Percentiles rank a stretch among this genome's conserved stretches.
Conservation (phyloP, 805 yeast genomes). For the Zygoascus tannicola region DNA sequence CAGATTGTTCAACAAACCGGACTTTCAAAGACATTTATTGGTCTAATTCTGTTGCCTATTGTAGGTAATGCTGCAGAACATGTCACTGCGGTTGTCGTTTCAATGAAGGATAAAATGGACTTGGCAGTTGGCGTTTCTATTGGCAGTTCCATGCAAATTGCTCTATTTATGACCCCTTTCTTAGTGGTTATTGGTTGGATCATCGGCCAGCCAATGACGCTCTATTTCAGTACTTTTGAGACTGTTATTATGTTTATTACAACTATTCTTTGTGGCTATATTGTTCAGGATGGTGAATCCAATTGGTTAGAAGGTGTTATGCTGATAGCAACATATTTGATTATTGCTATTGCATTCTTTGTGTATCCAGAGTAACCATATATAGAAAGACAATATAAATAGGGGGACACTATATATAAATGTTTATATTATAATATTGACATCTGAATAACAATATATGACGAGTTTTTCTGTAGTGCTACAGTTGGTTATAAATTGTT, state of each 20-base stretch:
- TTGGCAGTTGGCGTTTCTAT: constrained; percentile 94
- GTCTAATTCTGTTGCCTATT: constrained; percentile 86
- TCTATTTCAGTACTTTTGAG: constrained; percentile 87
- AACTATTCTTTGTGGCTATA: constrained; percentile 77
- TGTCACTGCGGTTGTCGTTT: constrained; percentile 92
- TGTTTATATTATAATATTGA: no score
- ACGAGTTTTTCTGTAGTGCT: no score
- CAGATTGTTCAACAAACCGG: constrained; percentile 76
- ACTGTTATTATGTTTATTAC: constrained; percentile 86
- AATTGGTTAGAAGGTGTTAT: constrained; percentile 97
- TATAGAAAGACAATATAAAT: no score
- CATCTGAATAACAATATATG: no score
- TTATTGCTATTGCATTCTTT: constrained; percentile 83
- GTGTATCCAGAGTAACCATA: constrained; percentile 68
- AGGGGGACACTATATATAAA: no score
- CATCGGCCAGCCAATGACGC: constrained; percentile 82
- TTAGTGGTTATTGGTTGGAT: constrained; percentile 93
- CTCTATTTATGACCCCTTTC: constrained; percentile 90
- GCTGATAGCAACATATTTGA: constrained; percentile 76
- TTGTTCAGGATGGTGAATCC: constrained; percentile 87
- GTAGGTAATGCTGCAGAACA: constrained; percentile 99
- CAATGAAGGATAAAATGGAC: constrained; percentile 94
- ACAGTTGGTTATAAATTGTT: no score
- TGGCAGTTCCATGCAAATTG: constrained; percentile 92
- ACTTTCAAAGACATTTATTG: constrained; percentile 88